Base-by-base conservation (phyloP, 2,329 filamentous ascomycete species). In the Beauveria medogensis region DNA sequence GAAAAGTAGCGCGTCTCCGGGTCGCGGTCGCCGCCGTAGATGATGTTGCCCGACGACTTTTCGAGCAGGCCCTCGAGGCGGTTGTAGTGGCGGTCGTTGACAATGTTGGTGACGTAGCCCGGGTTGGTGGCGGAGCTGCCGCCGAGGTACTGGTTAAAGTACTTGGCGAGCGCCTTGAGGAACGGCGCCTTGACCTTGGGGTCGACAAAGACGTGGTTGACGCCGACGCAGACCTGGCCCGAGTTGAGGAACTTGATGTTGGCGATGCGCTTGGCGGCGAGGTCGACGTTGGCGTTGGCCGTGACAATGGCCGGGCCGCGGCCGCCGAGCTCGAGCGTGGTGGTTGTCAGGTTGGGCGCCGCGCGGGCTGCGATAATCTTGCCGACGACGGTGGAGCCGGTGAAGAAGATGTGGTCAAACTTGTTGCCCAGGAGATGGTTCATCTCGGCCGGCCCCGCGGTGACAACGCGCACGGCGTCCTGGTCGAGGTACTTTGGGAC, bases 361-460 rank as follows among this genome's bases (percentile, higher is more conserved):
- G 78, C 77, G 5, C 76, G 75, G 1, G 65, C 64, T 55, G 70
- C 67, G 18, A 80, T 67, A 14, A 74, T 69, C 26, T 70, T 71
- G 8, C 68, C 78, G 16, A 78, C 68, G 18, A 64, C 68, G 10
- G 70, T 67, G 1, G 73, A 75, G 0, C 77, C 77, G 0, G 77
- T 80, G 65, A 75, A 80, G 68, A 79, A 80, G 50, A 80, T 76
- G 60, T 78, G 73, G 63, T 78, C 69, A 62, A 74, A 79, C 55
- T 70, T 72, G 9, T 70, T 66, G 34, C 73, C 66, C 1, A 79
- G 69, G 3, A 79, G 66, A 8, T 68, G 48, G 4, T 65, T 62
- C 46, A 72, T 79, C 63, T 77, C 74, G 3, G 64, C 63, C 0
- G 75, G 69, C 0, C 74, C 75, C 2, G 71, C 76, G 1, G 72